A percentile compares a stretch with the other conserved stretches of the same genome.
phyloP scores from a whole-genome alignment of 768 basidiomycete genomes.

The Suillus tomentosus region DNA sequence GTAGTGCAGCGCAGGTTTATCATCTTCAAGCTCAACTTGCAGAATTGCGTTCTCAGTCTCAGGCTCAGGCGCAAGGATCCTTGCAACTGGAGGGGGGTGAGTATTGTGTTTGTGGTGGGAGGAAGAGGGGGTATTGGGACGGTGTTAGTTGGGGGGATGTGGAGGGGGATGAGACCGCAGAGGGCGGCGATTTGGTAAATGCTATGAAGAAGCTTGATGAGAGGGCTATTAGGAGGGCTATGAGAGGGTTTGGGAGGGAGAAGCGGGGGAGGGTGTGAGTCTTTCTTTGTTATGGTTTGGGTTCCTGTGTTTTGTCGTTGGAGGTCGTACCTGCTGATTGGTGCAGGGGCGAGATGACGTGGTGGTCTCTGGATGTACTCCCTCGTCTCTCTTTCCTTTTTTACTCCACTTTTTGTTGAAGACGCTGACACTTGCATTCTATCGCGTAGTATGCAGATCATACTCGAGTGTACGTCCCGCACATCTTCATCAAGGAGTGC shows the following conservation, averaged over 20 bases:
- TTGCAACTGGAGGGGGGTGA: constrained; percentile 31
- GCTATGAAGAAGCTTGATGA: constrained; percentile 66
- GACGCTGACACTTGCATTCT: constrained; percentile 12
- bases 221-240: constrained; percentile 62
- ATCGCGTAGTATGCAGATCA: constrained; percentile 28
- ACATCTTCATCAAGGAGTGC: background rate
- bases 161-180: constrained; percentile 44
- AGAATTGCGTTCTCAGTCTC: constrained; percentile 54
- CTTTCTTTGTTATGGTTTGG: background rate
- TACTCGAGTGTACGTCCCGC: constrained; percentile 28
- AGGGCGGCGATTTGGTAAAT: constrained; percentile 50
- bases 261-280: constrained; percentile 76
- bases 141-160: constrained; percentile 52
- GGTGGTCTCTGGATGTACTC: background rate
- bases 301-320: background rate
- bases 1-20: constrained; percentile 79
- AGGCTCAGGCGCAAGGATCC: constrained; percentile 22
- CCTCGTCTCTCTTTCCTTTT: background rate
- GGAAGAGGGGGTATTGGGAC: constrained; percentile 69
- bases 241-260: constrained; percentile 62
- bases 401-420: background rate
- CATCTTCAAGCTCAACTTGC: constrained; percentile 82
- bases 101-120: constrained; percentile 59
- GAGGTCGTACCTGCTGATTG: background rate
- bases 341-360: background rate